Evolutionary conservation across 306 rosid species (phyloP), one percentile per base, ranked within the genome.

Genomic region (Crataegus laevigata): DNA sequence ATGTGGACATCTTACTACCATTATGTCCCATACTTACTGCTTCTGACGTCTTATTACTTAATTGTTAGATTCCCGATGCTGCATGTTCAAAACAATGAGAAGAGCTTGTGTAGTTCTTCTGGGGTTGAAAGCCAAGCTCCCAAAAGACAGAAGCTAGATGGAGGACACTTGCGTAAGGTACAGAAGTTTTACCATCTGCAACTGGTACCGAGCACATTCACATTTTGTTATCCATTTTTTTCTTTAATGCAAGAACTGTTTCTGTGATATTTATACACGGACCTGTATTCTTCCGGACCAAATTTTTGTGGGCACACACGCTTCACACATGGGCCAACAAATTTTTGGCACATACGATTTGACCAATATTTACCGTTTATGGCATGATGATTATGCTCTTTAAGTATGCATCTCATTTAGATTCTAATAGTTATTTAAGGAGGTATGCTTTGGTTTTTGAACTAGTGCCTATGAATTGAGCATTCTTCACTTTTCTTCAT

Each of bases 131-230:
- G 71, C 75, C 98, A 92, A 84, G 89, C 99, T 80, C 74, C 90
- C 68, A 96, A 96, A 88, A 86, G 96, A 70, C 99, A 92, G 81
- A 96, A 90, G 83, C 83, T 96, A 78, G 99, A 96, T 66, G 88
- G 89, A 57, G 99, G 98, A 73, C 88, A 79, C 82, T 85, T 84
- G 77, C 87, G 43, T 43, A 96, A 89, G 98, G 99, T 92, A 72
- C 70, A 72, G 65, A 71, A 73, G 45, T 22, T 75, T 67, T 79
- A 81, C 25, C 29, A 24, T 60, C 73, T 21, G 64, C 47, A 25
- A 60, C 30, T 69, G 47, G 70, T 11, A 6, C 58, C 66, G 17
- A 28, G 59, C 4, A 40, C 25, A 29, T 9, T 32, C 22, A n/a
- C 47, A 30, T 19, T 74, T 36, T 40, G 12, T 40, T 50, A 30